A percentile compares a stretch with the other conserved stretches of the same genome.
phyloP scores from a whole-genome alignment of 371 early-diverging fungal species.

The Apophysomyces elegans region DNA sequence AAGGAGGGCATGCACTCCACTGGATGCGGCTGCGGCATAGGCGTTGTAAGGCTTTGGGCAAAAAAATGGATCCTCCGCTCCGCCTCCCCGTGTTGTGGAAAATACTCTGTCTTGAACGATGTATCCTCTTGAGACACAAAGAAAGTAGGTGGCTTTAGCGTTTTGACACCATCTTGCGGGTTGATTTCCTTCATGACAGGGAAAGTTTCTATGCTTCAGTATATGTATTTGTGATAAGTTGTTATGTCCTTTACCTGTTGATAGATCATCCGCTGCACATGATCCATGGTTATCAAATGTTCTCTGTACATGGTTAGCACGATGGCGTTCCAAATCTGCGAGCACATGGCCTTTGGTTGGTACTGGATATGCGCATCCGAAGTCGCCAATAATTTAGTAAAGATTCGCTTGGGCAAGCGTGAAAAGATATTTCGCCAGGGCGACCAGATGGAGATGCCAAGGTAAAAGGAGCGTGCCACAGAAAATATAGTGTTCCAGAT shows the following conservation, averaged over 20 bases:
- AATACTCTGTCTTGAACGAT: constrained; percentile 77
- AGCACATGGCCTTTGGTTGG: constrained; percentile 79
- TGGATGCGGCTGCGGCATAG: constrained; percentile 83
- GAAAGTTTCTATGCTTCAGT: neutral
- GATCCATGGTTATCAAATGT: constrained; percentile 80
- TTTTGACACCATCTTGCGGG: constrained; percentile 71
- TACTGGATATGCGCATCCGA: constrained; percentile 72
- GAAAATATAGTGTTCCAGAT: constrained; percentile 86
- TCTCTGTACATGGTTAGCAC: constrained; percentile 89
- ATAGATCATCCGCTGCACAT: constrained; percentile 79
- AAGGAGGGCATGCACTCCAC: constrained; percentile 88
- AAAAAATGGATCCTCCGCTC: constrained; percentile 89
- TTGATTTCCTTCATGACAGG: constrained; percentile 31
- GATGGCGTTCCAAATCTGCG: constrained; percentile 90
- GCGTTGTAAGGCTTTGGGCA: constrained; percentile 86
- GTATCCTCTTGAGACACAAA: constrained; percentile 87
- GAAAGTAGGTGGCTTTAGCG: constrained; percentile 80
- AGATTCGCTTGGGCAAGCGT: constrained; percentile 85
- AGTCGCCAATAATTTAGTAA: constrained; percentile 78
- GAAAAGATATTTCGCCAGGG: constrained; percentile 90
- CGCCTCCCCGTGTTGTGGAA: constrained; percentile 81
- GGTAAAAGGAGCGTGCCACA: constrained; percentile 78
- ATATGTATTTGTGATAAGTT: neutral
- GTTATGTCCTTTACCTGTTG: constrained; percentile 60
- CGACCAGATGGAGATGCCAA: constrained; percentile 86